Evolutionary conservation across 352 stramenopile species (phyloP), one percentile per base, ranked within the genome.

Genomic region (Phytophthora melonis): DNA sequence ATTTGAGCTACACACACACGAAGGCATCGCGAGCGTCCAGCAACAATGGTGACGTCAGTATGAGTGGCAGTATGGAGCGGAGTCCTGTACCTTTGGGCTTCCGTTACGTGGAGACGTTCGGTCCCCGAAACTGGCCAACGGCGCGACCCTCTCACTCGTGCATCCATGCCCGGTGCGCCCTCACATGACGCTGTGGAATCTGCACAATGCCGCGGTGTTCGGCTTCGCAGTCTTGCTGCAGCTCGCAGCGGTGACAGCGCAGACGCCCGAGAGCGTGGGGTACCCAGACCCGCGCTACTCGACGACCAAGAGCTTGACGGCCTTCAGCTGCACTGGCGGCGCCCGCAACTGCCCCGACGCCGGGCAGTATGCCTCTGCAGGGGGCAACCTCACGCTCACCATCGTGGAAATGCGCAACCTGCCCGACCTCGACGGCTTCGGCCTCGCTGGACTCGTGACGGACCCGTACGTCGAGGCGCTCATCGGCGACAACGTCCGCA

Each of bases 321-420:
- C 75, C 3, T 96, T 96, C 58, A 93, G 86, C 4, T 97, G 90
- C 52, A 85, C 83, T 5, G 88, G 88, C 18, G 89, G 88, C 0
- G 41, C 74, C 6, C 77, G 70, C 39, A 92, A 93, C 45, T 96
- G 91, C 58, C 91, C 89, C 23, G 81, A 91, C 55, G 79, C 72
- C 59, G 90, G 89, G 14, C 74, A 93, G 58, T 96, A 94, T 41
- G 69, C 70, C 5, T 84, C 83, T 14, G 90, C 89, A 0, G 93
- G 93, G n/a, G 93, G 93, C 0, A 97, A 97, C 50, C 81, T 98
- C 18, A 97, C 92, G 18, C 43, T 97, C 11, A 95, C 87, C 9
- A 82, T 98, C 57, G 67, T 97, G 14, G 83, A 90, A 71, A 96
- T 96, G 80, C 84, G 81, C 3, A 94, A 97, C 45, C 73, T 98